These are phyloP conservation scores for Dioscorea zingiberensis DNA, from an alignment of 106 monocot genomes.

Conservation along the genomic window DNA sequence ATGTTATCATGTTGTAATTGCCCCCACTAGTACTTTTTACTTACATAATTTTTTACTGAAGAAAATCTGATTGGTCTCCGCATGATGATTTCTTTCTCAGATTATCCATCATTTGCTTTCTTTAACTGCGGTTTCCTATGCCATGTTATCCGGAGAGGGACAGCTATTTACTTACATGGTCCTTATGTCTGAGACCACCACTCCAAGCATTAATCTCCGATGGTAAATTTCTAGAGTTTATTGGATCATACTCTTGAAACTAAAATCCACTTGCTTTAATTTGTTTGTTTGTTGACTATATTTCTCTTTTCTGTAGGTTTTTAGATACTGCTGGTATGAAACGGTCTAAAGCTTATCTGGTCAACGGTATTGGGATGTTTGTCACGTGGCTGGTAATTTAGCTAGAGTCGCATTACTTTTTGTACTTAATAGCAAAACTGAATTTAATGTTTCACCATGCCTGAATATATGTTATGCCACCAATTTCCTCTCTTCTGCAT, in stretches of 20 bases:
- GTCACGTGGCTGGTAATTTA: constrained; percentile 49
- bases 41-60: no score
- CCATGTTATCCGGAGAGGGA: constrained; percentile 74
- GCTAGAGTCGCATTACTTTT: no score
- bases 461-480: no score
- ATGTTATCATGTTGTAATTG: no score
- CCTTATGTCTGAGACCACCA: constrained; percentile 85
- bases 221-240: constrained; percentile 41
- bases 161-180: constrained; percentile 86
- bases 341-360: constrained; percentile 59
- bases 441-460: no score
- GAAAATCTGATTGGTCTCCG: no score
- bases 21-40: no score
- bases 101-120: constrained; percentile 80
- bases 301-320: constrained; percentile 46
- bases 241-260: neutral
- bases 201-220: constrained; percentile 82
- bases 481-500: no score
- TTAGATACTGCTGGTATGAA: constrained; percentile 78
- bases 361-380: constrained; percentile 65
- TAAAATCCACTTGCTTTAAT: no score
- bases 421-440: no score
- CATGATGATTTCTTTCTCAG: constrained; percentile 32
- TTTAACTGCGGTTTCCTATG: constrained; percentile 54
- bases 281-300: neutral